Percentiles rank a stretch among this genome's conserved stretches.
phyloP scores from a whole-genome alignment of 2,329 filamentous ascomycete genomes.

The Colletotrichum sojae region DNA sequence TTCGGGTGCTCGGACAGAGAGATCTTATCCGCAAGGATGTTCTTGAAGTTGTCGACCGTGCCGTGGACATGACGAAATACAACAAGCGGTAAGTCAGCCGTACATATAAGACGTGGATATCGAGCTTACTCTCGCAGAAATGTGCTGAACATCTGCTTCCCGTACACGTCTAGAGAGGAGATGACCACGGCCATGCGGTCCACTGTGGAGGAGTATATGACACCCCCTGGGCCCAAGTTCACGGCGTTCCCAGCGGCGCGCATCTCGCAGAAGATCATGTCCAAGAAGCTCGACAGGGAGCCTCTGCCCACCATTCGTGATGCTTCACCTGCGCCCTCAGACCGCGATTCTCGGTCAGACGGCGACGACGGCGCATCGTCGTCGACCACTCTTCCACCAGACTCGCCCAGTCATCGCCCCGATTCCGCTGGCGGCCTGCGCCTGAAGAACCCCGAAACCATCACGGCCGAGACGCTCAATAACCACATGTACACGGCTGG shows the following conservation, averaged over 20 bases:
- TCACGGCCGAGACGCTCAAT: slow-evolving; percentile 85
- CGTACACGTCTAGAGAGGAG: slow-evolving; percentile 95
- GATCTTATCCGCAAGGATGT: slow-evolving; percentile 90
- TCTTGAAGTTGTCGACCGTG: slow-evolving; percentile 87
- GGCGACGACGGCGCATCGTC: slow-evolving; percentile 69
- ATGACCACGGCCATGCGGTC: slow-evolving; percentile 91
- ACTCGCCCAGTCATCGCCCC: slow-evolving; percentile 55
- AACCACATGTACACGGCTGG: slow-evolving; percentile 90
- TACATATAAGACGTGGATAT: slow-evolving; percentile 25
- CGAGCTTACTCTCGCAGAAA: slow-evolving; percentile 54
- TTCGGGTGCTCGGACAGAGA: slow-evolving; percentile 88
- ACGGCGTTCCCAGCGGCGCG: slow-evolving; percentile 89
- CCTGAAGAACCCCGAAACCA: slow-evolving; percentile 81
- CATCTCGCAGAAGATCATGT: slow-evolving; percentile 88
- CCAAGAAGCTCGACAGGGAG: slow-evolving; percentile 70
- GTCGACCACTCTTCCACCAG: slow-evolving; percentile 70
- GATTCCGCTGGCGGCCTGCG: slow-evolving; percentile 7
- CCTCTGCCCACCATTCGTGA: slow-evolving; percentile 64
- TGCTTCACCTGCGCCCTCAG: slow-evolving; percentile 61
- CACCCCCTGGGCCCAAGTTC: slow-evolving; percentile 74
- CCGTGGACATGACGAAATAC: slow-evolving; percentile 86
- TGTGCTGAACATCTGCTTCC: slow-evolving; percentile 93
- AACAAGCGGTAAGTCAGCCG: slow-evolving; percentile 77
- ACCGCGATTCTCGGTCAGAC: slow-evolving; percentile 55
- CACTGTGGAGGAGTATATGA: slow-evolving; percentile 89